Evolutionary conservation across 345 rosid species (phyloP).

Genomic region (Bruguiera gymnorhiza): DNA sequence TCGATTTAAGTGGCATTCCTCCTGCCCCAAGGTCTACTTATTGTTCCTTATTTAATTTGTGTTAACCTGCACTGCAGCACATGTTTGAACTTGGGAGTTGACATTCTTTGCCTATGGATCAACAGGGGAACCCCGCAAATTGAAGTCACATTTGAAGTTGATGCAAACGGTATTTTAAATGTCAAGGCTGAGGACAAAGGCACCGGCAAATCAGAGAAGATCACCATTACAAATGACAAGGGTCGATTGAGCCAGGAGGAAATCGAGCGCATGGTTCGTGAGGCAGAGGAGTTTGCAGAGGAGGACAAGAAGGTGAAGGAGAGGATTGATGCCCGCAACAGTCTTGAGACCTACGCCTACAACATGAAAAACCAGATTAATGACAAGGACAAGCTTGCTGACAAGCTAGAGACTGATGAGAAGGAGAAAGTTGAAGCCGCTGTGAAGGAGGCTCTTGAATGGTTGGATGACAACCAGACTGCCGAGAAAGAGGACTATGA

Average conservation of each 20-base stretch:
- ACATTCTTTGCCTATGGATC: constrained; percentile 2
- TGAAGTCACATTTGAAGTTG: constrained; percentile 94
- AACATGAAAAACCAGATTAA: constrained; percentile 95
- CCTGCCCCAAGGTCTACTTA: constrained; percentile 77
- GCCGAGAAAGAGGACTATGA: constrained; percentile 89
- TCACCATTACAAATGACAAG: constrained; percentile 92
- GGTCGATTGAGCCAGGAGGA: constrained; percentile 97
- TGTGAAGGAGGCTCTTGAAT: constrained; percentile 88
- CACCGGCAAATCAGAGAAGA: constrained; percentile 80
- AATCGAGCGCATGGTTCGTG: constrained; percentile 86
- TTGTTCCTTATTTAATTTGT: neutral
- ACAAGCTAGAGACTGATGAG: constrained; percentile 84
- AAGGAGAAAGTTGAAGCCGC: constrained; percentile 86
- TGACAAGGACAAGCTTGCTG: constrained; percentile 94
- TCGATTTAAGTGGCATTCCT: constrained; percentile 75
- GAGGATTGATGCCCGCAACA: constrained; percentile 83
- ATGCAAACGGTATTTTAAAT: constrained; percentile 88
- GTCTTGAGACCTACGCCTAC: constrained; percentile 79
- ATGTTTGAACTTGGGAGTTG: neutral
- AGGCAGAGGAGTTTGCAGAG: constrained; percentile 95
- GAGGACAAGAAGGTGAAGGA: constrained; percentile 96
- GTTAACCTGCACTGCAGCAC: neutral
- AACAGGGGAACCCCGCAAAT: constrained; percentile 95
- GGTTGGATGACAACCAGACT: constrained; percentile 87
- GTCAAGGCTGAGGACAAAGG: constrained; percentile 96